Evolutionary conservation across 2,329 filamentous ascomycete genomes (phyloP).

Genomic region (Phaeomoniella chlamydospora): DNA sequence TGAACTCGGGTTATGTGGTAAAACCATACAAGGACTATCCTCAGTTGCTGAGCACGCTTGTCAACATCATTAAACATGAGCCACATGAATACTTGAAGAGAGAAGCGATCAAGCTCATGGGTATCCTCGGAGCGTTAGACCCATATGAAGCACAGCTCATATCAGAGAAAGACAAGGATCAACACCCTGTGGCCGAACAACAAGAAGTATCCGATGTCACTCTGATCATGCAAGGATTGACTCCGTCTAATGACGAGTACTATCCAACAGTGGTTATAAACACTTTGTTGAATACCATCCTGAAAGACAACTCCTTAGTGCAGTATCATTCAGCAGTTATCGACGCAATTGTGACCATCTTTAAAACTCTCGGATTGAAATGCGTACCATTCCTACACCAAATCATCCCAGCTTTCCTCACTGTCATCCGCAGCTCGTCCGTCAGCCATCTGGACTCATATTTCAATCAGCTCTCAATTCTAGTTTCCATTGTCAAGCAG

Average conservation of each 20-base stretch:
- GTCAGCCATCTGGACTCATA: conserved; percentile 76
- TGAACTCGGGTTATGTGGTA: conserved; percentile 95
- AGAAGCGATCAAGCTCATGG: conserved; percentile 93
- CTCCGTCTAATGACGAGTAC: conserved; percentile 94
- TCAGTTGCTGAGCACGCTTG: conserved; percentile 78
- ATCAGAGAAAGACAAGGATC: conserved; percentile 74
- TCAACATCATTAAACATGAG: conserved; percentile 88
- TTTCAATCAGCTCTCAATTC: conserved; percentile 86
- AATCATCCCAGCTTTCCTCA: conserved; percentile 86
- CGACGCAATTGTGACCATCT: conserved; percentile 97
- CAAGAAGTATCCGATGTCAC: conserved; percentile 77
- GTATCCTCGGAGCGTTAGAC: conserved; percentile 85
- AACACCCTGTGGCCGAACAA: conserved; percentile 54
- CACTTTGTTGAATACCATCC: conserved; percentile 68
- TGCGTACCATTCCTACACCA: conserved; percentile 89
- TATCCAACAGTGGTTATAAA: conserved; percentile 98
- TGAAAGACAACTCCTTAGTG: conserved; percentile 78
- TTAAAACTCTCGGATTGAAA: conserved; percentile 87
- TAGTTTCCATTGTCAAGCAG: conserved; percentile 90
- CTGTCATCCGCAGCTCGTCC: conserved; percentile 72
- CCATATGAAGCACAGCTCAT: conserved; percentile 79
- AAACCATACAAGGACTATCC: conserved; percentile 92
- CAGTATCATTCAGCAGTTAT: conserved; percentile 91
- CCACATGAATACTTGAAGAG: conserved; percentile 73
- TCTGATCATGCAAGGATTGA: conserved; percentile 93